Conservation (phyloP, 768 basidiomycete genomes). For the Saitozyma podzolica region DNA sequence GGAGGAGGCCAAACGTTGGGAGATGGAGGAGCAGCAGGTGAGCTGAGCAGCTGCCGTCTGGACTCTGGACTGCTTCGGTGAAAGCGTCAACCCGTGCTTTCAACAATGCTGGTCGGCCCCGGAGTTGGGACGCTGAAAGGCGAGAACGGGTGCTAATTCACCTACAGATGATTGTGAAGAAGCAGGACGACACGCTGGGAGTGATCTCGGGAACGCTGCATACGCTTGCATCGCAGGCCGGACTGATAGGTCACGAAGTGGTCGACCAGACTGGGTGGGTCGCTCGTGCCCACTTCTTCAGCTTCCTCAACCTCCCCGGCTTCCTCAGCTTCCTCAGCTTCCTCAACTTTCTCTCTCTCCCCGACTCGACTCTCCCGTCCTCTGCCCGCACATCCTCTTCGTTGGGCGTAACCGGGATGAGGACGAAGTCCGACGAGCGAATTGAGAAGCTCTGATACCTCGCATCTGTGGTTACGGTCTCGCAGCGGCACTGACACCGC, state of each 20-base stretch:
- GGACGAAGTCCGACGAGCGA: no score
- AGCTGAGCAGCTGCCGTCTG: slow-evolving; percentile 10
- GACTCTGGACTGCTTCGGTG: no score
- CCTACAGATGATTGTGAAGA: slow-evolving; percentile 76
- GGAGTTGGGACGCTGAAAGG: no score
- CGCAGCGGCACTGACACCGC: no score
- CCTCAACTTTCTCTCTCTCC: background rate
- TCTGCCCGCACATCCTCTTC: no score
- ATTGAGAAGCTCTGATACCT: no score
- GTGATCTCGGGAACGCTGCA: slow-evolving; percentile 81
- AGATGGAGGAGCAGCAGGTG: slow-evolving; percentile 80
- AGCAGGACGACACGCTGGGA: slow-evolving; percentile 87
- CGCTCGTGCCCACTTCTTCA: background rate
- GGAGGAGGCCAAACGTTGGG: slow-evolving; percentile 72
- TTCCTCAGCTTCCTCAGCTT: background rate
- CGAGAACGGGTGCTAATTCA: background rate
- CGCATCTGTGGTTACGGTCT: no score
- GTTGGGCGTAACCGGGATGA: no score
- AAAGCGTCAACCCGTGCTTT: no score
- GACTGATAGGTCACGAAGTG: slow-evolving; percentile 91
- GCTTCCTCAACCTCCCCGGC: background rate
- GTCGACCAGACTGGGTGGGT: slow-evolving; percentile 83
- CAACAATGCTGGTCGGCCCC: no score
- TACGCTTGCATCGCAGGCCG: slow-evolving; percentile 85
- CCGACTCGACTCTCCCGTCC: no score